phyloP scores from a whole-genome alignment of 768 basidiomycete species.

The Xerocomellus chrysenteron region DNA sequence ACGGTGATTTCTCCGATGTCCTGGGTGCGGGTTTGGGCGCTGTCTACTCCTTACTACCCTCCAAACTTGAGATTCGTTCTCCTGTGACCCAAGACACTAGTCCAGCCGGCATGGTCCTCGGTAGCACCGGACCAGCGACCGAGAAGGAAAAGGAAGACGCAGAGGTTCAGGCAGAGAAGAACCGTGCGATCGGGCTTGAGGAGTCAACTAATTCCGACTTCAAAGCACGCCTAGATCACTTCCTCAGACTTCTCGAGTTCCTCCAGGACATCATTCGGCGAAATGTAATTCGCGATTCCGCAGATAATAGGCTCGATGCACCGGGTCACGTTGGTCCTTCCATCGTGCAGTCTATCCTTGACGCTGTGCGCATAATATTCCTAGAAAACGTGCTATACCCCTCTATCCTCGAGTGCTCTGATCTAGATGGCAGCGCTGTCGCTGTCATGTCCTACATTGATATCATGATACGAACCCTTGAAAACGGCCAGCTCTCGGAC shows the following conservation, averaged over 20 bases:
- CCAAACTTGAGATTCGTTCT: conserved; percentile 73
- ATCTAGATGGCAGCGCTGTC: conserved; percentile 90
- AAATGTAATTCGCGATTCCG: conserved; percentile 45
- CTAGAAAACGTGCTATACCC: conserved; percentile 93
- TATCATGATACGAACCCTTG: conserved; percentile 76
- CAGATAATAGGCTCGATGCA: conserved; percentile 45
- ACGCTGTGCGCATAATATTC: conserved; percentile 82
- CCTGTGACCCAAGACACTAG: conserved; percentile 39
- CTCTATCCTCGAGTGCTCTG: conserved; percentile 90
- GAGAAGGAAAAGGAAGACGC: conserved; percentile 60
- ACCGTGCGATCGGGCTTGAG: conserved; percentile 66
- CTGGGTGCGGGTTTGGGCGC: conserved; percentile 91
- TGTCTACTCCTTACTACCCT: conserved; percentile 87
- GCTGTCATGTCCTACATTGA: conserved; percentile 97
- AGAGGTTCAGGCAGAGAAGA: conserved; percentile 49
- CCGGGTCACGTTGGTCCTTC: conserved; percentile 72
- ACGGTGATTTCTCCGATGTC: conserved; percentile 98
- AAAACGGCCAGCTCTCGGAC: conserved; percentile 64
- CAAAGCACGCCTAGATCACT: conserved; percentile 77
- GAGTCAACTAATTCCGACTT: conserved; percentile 75
- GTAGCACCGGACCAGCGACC: conserved; percentile 53
- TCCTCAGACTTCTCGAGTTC: conserved; percentile 89
- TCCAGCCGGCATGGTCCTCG: conserved; percentile 67
- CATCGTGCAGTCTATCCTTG: conserved; percentile 80
- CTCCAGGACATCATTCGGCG: conserved; percentile 83